Evolutionary conservation across 2,329 filamentous ascomycete genomes (phyloP), one percentile per base, ranked within the genome.

Genomic region (Simplicillium sp.): DNA sequence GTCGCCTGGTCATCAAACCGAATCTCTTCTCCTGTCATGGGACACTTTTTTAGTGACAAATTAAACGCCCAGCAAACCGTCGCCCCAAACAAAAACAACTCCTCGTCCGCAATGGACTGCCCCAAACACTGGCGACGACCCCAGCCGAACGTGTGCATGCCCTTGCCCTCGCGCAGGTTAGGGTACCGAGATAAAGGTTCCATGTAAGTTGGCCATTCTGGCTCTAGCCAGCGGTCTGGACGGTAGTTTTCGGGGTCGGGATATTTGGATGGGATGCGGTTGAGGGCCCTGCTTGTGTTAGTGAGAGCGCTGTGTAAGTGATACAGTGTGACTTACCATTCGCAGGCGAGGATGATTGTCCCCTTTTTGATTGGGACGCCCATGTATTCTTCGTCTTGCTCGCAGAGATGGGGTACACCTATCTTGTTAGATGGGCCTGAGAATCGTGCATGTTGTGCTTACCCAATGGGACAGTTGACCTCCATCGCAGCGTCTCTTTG

Each of bases 81-180:
- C 3, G 69, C 69, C 16, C 65, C 68, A 7, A 66, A 62, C 36
- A 73, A 60, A 48, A 74, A 70, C 50, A 73, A 66, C 57, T 78
- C 73, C 50, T 77, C 72, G 50, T 80, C 75, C 18, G 75, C 79
- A 36, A 82, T 70, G 41, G 73, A 71, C 59, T 78, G 73, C 5
- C 77, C 78, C 4, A 80, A 67, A 49, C 78, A 83, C 12, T 71
- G 70, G 46, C 79, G 69, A 34, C 77, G 74, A 29, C 78, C 79
- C 65, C 70, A 82, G 20, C 78, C 78, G 50, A 82, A 82, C 0
- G 73, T 78, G 46, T 78, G 73, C 71, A 81, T 77, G 31, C 70
- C 70, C 2, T 62, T 58, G 31, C 69, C 68, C 52, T 73, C 68
- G 48, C 77, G 75, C 53, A 82, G 71, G 55, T 73, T 78, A 13